Conservation (phyloP, 345 rosid species). For the Eucalyptus tenuipes region DNA sequence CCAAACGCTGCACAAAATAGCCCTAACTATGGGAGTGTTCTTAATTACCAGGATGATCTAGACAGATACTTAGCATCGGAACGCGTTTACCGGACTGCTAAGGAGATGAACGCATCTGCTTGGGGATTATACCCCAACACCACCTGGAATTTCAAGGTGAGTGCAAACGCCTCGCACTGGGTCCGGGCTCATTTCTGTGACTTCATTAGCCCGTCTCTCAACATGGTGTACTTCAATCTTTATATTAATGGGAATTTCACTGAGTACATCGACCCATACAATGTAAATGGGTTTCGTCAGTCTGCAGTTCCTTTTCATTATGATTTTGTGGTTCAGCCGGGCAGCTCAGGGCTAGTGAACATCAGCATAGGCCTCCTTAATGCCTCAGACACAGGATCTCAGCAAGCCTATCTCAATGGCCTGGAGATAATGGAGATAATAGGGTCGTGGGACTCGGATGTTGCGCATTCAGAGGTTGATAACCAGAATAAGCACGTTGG, state of each 20-base stretch:
- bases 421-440: conserved; percentile 42
- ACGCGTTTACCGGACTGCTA: conserved; percentile 27
- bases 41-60: not conserved
- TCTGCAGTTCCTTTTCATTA: conserved; percentile 8
- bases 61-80: conserved; percentile 1
- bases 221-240: conserved; percentile 10
- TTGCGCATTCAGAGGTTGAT: not conserved
- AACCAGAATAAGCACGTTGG: not conserved
- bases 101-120: not conserved
- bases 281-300: rapidly evolving
- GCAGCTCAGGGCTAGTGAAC: conserved; percentile 15
- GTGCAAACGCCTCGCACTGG: conserved; percentile 14
- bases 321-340: conserved; percentile 35
- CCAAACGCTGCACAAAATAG: not conserved
- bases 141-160: conserved; percentile 40
- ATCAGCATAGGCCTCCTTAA: conserved; percentile 11
- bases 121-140: not conserved
- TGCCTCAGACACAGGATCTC: rapidly evolving
- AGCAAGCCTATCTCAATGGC: conserved; percentile 33
- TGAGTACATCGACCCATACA: not conserved
- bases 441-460: not conserved
- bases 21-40: rapidly evolving
- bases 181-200: conserved; percentile 56
- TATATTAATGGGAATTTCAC: conserved; percentile 14
- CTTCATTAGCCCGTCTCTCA: not conserved